These are phyloP conservation scores for Podospora anserina DNA, from an alignment of 495 filamentous ascomycete genomes.

Conservation along the genomic window DNA sequence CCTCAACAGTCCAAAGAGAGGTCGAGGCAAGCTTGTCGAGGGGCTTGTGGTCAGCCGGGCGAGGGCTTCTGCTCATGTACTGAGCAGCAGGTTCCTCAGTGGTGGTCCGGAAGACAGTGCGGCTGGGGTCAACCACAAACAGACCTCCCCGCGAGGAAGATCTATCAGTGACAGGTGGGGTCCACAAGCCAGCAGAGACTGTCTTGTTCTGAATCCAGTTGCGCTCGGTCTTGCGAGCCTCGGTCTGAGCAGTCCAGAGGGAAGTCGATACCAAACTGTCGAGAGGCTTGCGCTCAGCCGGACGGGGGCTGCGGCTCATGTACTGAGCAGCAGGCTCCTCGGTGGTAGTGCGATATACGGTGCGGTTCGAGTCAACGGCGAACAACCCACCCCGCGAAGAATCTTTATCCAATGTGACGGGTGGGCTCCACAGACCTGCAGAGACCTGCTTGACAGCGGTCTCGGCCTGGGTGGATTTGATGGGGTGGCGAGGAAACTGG, in stretches of 20 bases:
- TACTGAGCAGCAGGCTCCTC: constrained; percentile 36
- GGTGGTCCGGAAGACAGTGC: constrained; percentile 28
- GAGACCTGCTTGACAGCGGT: constrained; percentile 17
- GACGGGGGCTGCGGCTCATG: constrained; percentile 29
- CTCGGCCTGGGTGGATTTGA: constrained; percentile 21
- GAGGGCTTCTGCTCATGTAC: constrained; percentile 23
- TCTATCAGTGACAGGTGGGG: constrained; percentile 18
- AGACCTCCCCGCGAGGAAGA: constrained; percentile 15
- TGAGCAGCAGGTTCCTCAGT: constrained; percentile 31
- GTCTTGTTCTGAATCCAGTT: constrained; percentile 31
- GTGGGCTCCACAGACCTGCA: constrained; percentile 27
- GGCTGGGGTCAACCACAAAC: constrained; percentile 3
- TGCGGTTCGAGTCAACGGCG: constrained; percentile 19
- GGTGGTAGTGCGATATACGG: constrained; percentile 34
- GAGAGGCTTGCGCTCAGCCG: constrained; percentile 28
- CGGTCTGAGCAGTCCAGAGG: constrained; percentile 31
- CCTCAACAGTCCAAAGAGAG: constrained; percentile 26
- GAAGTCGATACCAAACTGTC: constrained; percentile 29
- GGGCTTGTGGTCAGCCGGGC: constrained; percentile 18
- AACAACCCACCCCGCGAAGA: constrained; percentile 27
- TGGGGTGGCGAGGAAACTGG: constrained; percentile 15
- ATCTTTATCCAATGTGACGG: constrained; percentile 6
- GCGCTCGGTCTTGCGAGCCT: constrained; percentile 14
- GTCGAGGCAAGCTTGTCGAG: constrained; percentile 28
- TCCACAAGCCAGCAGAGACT: constrained; percentile 8